Evolutionary conservation across 305 asterid genomes (phyloP), one percentile per base, ranked within the genome.

Genomic region (Ajuga reptans): DNA sequence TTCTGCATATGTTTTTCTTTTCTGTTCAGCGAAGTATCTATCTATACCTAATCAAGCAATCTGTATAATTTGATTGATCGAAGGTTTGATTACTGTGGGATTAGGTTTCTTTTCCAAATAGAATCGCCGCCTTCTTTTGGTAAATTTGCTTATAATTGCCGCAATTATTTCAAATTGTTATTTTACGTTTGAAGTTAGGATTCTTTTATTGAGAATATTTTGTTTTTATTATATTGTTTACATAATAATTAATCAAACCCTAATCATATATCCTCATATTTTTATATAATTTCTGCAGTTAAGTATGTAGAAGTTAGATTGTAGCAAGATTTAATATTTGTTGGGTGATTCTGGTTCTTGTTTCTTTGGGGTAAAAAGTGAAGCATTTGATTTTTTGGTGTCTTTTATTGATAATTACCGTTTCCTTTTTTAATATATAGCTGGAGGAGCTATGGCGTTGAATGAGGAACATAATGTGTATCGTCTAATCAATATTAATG

Each of bases 401-500:
- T 4, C 41, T 68, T 74, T 24, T 7, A 54, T 65, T 65, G 74
- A 29, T 17, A 11, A 72, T 75, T 8, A 16, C n/a, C 75, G 64
- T 41, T 62, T 74, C 64, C 14, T 7, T 24, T 14, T 52, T 58
- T 27, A 17, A 54, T 70, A 54, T 46, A 42, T 54, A 56, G 80
- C 76, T 68, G 64, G 61, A 66, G 67, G 31, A 37, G 68, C 52
- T 52, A 85, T 84, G 93, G 76, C 71, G 64, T 67, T 81, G 83
- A 71, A 78, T 74, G 73, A 33, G 53, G 78, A 76, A 71, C 84
- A 75, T 63, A 52, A 69, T 50, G 63, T 68, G 62, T 71, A 51
- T 49, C 54, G 52, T 60, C 75, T 72, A 39, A 27, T 66, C 17
- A 67, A 77, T 76, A 43, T 72, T 66, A 80, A 74, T 74, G 76